Evolutionary conservation across 2,329 filamentous ascomycete species (phyloP), one percentile per base, ranked within the genome.

Genomic region (Capronia epimyces): DNA sequence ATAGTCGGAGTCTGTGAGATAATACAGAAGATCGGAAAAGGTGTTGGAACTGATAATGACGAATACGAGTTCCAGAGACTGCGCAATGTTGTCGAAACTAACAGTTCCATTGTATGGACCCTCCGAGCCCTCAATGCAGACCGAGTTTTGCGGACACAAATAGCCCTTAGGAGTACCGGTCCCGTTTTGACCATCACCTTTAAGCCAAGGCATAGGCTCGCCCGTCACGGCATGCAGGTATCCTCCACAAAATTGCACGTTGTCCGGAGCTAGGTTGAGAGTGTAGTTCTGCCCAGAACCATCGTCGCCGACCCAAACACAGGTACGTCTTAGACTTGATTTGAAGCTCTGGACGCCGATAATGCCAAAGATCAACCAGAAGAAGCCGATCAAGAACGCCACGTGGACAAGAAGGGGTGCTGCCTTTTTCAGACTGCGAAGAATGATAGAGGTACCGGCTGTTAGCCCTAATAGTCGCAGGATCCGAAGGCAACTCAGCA

Each of bases 41-140:
- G 93, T 98, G 66, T 98, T 98, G 43, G 89, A 91, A 63, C 89
- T 95, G 88, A 98, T 98, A 65, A 98, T 85, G 45, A 98, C 89
- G 65, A 98, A 98, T 1, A 98, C 90, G 51, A 97, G 75, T 70
- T 98, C 89, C 46, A 97, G 72, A 0, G 90, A 96, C 58, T 97
- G 84, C 24, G 88, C 71, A 34, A 98, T 94, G 65, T 97, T 91
- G 72, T 98, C 93, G 64, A 97, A 98, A 66, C 85, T 94, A 62
- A 96, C 79, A 0, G 93, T 98, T 45, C 81, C 82, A 61, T 87
- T 88, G 67, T 81, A 89, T 0, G 93, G 93, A 63, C 87, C 95
- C 1, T 71, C 64, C 12, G 27, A 36, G 52, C 84, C 81, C 68
- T 95, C 82, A 15, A 96, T 76, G 64, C 93, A 98, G 3, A 87